phyloP scores from a whole-genome alignment of 306 rosid genomes.

The Vigna angularis region DNA sequence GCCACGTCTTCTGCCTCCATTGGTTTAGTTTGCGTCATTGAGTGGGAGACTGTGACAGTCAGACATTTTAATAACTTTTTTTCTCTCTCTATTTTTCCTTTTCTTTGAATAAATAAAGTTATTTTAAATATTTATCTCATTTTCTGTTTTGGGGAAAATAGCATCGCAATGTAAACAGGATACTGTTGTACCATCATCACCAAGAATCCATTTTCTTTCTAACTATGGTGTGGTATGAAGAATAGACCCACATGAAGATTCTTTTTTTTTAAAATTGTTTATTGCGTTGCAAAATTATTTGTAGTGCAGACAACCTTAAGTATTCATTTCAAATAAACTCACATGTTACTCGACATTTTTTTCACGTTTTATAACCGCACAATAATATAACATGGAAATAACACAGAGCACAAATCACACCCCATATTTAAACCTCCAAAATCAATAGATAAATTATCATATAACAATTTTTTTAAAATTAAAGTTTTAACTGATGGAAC shows the following conservation, averaged over 20 bases:
- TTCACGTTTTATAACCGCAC: too few species aligned
- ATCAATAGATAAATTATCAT: too few species aligned
- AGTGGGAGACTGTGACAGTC: slow-evolving; percentile 27
- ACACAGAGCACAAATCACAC: too few species aligned
- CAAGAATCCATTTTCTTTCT: background rate
- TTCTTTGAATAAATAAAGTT: background rate
- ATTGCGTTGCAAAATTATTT: background rate
- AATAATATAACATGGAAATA: too few species aligned
- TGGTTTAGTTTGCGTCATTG: slow-evolving; percentile 7
- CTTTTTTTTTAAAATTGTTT: background rate
- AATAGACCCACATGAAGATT: background rate
- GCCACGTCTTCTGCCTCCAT: slow-evolving; percentile 41
- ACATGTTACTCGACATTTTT: too few species aligned
- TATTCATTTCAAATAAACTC: background rate
- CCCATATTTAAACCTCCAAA: too few species aligned
- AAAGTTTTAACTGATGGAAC: too few species aligned
- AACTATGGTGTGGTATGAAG: background rate
- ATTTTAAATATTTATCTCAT: background rate
- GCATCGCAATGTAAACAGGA: background rate
- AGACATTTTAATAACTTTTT: background rate
- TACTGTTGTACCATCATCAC: background rate
- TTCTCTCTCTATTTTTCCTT: background rate
- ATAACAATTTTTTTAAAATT: too few species aligned
- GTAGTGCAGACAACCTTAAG: background rate
- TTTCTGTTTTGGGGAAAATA: background rate